phyloP scores from a whole-genome alignment of 2,329 filamentous ascomycete species.

The Dothideomycetidae sp. region DNA sequence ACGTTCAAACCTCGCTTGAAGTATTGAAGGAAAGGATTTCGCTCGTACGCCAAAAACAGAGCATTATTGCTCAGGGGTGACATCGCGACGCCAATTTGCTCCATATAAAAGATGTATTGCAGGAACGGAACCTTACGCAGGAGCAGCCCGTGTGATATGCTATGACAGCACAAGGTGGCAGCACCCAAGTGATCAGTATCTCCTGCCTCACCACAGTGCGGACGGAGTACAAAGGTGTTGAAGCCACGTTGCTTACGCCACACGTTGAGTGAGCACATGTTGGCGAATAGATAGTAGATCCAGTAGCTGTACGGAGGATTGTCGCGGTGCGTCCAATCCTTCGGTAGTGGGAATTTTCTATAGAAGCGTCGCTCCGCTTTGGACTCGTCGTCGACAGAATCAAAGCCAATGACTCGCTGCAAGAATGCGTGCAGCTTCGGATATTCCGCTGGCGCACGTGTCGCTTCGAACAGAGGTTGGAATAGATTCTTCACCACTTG shows the following conservation, averaged over 20 bases:
- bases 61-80: constrained; percentile 98
- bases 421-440: constrained; percentile 91
- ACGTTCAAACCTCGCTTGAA: constrained; percentile 92
- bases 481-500: constrained; percentile 86
- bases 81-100: constrained; percentile 98
- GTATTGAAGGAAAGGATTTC: constrained; percentile 91
- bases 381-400: constrained; percentile 96
- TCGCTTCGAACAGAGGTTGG: constrained; percentile 86
- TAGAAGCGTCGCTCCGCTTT: constrained; percentile 90
- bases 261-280: constrained; percentile 80
- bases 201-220: constrained; percentile 91
- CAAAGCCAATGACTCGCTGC: constrained; percentile 89
- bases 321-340: constrained; percentile 77
- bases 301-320: constrained; percentile 98
- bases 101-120: constrained; percentile 95
- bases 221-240: constrained; percentile 85
- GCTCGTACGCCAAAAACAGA: constrained; percentile 86
- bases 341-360: constrained; percentile 85
- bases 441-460: constrained; percentile 69
- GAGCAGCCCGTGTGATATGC: constrained; percentile 87
- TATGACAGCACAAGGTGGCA: constrained; percentile 82
- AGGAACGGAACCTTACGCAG: constrained; percentile 86
- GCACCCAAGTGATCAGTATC: constrained; percentile 93
- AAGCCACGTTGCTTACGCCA: constrained; percentile 86
- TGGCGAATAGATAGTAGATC: constrained; percentile 95